Conservation (phyloP, 768 basidiomycete species). For the Paxillus rubicundulus region DNA sequence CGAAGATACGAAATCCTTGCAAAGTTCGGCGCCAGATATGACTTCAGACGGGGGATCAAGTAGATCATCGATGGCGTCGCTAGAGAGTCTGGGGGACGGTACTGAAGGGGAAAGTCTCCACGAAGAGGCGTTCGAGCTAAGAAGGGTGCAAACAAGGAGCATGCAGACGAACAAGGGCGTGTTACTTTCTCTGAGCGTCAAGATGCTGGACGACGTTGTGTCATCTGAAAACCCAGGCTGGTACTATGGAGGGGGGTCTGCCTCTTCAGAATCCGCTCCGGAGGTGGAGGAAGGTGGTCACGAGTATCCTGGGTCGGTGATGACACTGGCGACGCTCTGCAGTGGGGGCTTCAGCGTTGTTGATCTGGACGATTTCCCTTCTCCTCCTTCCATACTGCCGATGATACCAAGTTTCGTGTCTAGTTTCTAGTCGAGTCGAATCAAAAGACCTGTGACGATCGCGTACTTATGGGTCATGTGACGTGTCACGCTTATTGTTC, state of each 20-base stretch:
- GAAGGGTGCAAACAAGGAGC: conserved; percentile 47
- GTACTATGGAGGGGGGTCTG: conserved; percentile 1
- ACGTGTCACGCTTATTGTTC: conserved; percentile 11
- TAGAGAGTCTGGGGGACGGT: conserved; percentile 20
- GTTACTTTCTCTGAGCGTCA: conserved; percentile 34
- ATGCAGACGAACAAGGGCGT: conserved; percentile 49
- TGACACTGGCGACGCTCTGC: conserved; percentile 26
- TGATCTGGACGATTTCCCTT: conserved; percentile 46
- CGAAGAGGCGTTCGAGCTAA: conserved; percentile 43
- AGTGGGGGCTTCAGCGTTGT: conserved; percentile 39
- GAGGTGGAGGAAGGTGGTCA: too few relatives aligned
- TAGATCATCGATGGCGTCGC: conserved; percentile 22
- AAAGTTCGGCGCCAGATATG: conserved; percentile 24
- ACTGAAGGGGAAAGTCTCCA: conserved; percentile 16
- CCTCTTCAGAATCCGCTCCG: conserved; percentile 3
- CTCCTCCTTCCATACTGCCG: conserved; percentile 37
- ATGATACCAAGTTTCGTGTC: conserved; percentile 31
- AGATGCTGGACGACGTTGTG: conserved; percentile 4
- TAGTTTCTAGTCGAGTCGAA: conserved; percentile 16
- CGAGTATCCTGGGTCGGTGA: conserved; percentile 5
- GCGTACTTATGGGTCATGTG: not conserved
- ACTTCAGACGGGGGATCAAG: conserved; percentile 22
- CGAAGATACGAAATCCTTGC: conserved; percentile 20
- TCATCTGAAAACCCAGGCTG: too few relatives aligned
- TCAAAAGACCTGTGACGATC: conserved; percentile 3